Evolutionary conservation across 169 alveolate genomes (phyloP).

Genomic region (Eimeria maxima): DNA sequence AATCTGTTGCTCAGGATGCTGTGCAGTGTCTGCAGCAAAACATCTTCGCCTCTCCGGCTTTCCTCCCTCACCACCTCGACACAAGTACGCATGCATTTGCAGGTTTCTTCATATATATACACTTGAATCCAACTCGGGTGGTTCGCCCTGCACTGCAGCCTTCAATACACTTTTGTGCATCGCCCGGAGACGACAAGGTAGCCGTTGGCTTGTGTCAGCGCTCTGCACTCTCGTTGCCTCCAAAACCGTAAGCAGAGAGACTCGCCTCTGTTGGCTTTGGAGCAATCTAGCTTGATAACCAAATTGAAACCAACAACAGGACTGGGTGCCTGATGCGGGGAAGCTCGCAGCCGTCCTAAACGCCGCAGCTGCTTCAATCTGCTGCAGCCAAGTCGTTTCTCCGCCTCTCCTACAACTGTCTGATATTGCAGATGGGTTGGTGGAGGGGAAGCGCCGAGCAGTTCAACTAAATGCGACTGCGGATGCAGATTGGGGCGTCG

Average conservation of each 20-base stretch:
- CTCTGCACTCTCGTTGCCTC: neutral
- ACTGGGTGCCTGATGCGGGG: neutral
- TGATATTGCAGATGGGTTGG: neutral
- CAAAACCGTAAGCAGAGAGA: neutral
- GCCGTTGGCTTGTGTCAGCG: neutral
- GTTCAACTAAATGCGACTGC: neutral
- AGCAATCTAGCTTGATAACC: too few species aligned
- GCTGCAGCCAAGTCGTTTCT: too few species aligned
- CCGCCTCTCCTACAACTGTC: neutral
- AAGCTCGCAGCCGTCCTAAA: neutral
- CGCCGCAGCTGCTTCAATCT: neutral
- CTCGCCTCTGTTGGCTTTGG: too few species aligned
- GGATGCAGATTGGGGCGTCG: neutral
- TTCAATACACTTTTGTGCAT: constrained; percentile 3
- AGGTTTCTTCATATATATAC: neutral
- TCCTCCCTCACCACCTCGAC: constrained; percentile 68
- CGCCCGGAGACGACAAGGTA: neutral
- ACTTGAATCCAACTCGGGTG: neutral
- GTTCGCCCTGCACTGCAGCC: neutral
- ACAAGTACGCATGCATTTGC: constrained; percentile 12
- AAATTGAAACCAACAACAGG: too few species aligned
- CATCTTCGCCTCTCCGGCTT: constrained; percentile 22
- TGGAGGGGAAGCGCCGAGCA: neutral
- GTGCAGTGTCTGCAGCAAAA: constrained; percentile 59
- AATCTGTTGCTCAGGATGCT: neutral